Percentiles rank a stretch among this genome's conserved stretches.
Conservation (phyloP, 371 early-diverging fungal genomes). For the Racocetra persica region DNA sequence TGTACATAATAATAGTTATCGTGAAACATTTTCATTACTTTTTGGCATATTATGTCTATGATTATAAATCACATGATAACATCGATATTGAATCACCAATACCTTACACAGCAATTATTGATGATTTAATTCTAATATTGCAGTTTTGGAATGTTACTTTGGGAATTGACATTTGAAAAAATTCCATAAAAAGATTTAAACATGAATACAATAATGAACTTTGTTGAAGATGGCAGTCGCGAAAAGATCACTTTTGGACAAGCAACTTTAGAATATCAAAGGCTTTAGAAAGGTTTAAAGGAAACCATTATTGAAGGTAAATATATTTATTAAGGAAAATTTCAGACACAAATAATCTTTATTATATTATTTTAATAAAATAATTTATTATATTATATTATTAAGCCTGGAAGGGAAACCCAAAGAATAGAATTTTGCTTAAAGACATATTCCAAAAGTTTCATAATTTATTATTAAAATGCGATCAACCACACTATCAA, state of each 20-base stretch:
- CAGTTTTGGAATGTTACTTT: constrained; percentile 37
- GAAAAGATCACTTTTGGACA: neutral
- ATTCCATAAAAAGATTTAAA: constrained; percentile 23
- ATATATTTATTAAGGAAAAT: neutral
- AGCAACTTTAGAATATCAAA: neutral
- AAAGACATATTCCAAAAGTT: neutral
- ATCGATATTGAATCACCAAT: too few species aligned
- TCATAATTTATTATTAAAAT: neutral
- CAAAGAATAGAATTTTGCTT: neutral
- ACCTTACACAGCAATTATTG: too few species aligned
- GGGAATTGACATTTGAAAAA: constrained; percentile 25
- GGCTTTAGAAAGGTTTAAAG: neutral
- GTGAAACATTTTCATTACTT: neutral
- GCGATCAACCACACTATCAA: too few species aligned
- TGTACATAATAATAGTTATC: neutral
- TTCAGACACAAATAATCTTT: neutral
- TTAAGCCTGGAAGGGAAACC: constrained; percentile 5
- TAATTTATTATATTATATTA: neutral
- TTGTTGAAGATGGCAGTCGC: neutral
- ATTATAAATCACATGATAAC: too few species aligned
- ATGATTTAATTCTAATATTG: neutral
- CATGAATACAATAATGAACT: neutral
- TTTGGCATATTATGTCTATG: too few species aligned
- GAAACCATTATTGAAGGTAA: neutral
- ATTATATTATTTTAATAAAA: neutral